Evolutionary conservation across 306 rosid genomes (phyloP), one percentile per base, ranked within the genome.

Genomic region (Prosopis cineraria): DNA sequence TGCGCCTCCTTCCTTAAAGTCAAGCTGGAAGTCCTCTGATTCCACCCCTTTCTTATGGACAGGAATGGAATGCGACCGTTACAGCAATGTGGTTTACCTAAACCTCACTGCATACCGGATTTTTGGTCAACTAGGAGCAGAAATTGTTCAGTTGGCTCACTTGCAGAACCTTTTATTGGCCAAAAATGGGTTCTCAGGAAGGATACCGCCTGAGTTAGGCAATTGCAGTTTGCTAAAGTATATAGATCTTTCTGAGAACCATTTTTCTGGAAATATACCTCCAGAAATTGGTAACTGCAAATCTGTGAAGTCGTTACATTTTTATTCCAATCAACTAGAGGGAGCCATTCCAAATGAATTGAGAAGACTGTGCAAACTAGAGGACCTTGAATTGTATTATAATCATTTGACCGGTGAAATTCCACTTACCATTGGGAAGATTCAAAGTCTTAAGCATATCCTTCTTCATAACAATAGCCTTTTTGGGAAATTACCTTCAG

Each of bases 11-110:
- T 37, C 74, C 63, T 67, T 93, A 24, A 67, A 33, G 62, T 86
- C 86, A 17, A 72, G 80, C 59, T 94, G 97, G 97, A 74, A 68
- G 60, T 73, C 82, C 12, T 90, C 90, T 60, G 79, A 90, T 81
- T 82, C 90, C 69, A 85, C 86, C 62, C 94, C 93, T 16, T n/a
- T 94, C 73, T 82, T 87, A 10, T 94, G 98, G 98, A 56, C 20
- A 0, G 98, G 97, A 68, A 75, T 94, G n/a, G 17, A 73, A 17
- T 91, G 98, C 37, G 83, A 88, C 85, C 62, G 7, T 39, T 19
- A 72, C 53, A 70, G 72, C 52, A 39, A 63, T 63, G 89, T 91
- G 7, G 2, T 88, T 59, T 72, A 83, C 81, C 85, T 94, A 10
- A 83, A 91, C 47, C 86, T 94, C 72, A 44, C 91, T 11, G 40